phyloP scores from a whole-genome alignment of 495 filamentous ascomycete species.

The Podospora pseudopauciseta region DNA sequence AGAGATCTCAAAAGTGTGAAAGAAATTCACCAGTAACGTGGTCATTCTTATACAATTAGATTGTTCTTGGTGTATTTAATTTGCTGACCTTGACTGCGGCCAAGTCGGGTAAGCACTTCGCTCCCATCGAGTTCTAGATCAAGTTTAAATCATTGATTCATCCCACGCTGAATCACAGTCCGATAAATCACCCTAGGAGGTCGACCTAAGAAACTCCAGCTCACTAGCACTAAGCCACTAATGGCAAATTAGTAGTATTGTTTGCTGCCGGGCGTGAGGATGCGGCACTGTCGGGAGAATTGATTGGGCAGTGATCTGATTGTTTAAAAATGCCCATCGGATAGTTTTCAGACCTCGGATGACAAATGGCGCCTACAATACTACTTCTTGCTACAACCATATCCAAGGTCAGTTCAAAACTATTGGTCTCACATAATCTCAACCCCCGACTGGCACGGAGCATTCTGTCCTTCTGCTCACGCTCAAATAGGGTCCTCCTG shows the following conservation, averaged over 20 bases:
- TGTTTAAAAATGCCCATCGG: background rate
- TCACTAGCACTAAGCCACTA: background rate
- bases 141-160: too few species aligned
- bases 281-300: background rate
- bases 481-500: background rate
- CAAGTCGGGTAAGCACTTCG: too few species aligned
- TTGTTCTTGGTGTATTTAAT: too few species aligned
- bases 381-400: background rate
- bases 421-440: background rate
- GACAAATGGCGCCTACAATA: background rate
- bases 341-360: background rate
- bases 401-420: background rate
- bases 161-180: too few species aligned
- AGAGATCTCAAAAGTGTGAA: background rate
- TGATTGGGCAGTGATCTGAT: background rate
- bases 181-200: too few species aligned
- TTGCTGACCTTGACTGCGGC: too few species aligned
- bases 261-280: background rate
- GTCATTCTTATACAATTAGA: background rate
- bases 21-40: background rate
- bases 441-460: background rate
- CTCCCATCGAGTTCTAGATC: too few species aligned
- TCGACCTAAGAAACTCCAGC: background rate
- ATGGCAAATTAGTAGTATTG: background rate
- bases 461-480: background rate